Percentiles rank a stretch among this genome's conserved stretches.
Conservation (phyloP, 345 rosid species). For the Balakata baccata region DNA sequence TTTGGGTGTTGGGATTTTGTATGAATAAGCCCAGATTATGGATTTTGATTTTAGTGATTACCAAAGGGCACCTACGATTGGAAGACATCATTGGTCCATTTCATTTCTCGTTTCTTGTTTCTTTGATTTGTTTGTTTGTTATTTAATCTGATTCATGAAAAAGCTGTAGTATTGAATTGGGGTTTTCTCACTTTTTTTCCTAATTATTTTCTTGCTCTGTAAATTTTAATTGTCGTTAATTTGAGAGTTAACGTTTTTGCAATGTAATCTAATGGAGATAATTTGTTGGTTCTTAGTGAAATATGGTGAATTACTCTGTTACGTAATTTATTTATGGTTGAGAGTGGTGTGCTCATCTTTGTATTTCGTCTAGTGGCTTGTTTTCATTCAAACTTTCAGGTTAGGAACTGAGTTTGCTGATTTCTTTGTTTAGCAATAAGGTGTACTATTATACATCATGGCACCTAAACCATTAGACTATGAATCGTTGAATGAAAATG, state of each 20-base stretch:
- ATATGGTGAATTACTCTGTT: not conserved
- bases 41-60: not conserved
- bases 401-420: not conserved
- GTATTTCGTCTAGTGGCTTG: not conserved
- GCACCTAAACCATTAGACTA: constrained; percentile 66
- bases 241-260: not conserved
- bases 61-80: not conserved
- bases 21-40: not conserved
- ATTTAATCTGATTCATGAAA: constrained; percentile 2
- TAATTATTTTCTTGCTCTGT: not conserved
- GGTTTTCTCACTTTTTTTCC: not conserved
- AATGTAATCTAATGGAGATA: not conserved
- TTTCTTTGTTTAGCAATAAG: constrained; percentile 13
- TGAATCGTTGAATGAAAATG: constrained; percentile 74
- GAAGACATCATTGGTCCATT: not conserved
- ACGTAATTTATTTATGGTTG: not conserved
- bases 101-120: not conserved
- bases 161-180: not conserved
- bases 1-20: not conserved
- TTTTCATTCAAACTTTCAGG: not conserved
- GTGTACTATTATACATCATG: constrained; percentile 38
- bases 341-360: not conserved
- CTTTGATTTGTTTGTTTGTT: constrained; percentile 2
- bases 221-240: not conserved
- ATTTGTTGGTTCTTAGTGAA: not conserved